These are phyloP conservation scores for Quercus mongolica DNA, from an alignment of 306 rosid genomes.

Conservation along the genomic window DNA sequence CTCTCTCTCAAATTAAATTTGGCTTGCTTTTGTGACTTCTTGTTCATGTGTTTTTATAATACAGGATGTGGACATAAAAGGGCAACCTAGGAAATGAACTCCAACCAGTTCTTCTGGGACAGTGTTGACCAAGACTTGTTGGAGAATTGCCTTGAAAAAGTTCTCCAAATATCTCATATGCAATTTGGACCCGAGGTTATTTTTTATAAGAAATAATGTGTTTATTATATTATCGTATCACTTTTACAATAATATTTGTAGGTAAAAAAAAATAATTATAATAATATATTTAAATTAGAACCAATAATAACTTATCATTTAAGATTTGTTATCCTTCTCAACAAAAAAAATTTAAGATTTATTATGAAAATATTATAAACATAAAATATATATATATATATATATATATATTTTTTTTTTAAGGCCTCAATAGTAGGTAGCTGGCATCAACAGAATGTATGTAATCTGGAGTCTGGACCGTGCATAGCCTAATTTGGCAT, in stretches of 20 bases:
- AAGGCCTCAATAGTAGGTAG: neutral
- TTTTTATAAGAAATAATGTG: neutral
- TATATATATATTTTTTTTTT: no score
- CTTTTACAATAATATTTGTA: no score
- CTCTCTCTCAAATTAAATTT: neutral
- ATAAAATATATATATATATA: no score
- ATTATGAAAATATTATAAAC: fast-evolving
- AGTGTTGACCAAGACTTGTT: conserved; percentile 32
- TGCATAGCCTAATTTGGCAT: neutral
- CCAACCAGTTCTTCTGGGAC: conserved; percentile 19
- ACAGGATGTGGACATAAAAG: conserved; percentile 29
- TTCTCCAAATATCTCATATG: conserved; percentile 14
- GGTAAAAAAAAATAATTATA: no score
- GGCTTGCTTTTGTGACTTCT: conserved; percentile 19
- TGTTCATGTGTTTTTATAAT: conserved; percentile 28
- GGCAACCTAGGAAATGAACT: conserved; percentile 53
- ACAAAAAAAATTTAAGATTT: no score
- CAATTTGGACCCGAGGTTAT: conserved; percentile 11
- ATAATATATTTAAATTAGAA: no score
- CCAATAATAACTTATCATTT: fast-evolving
- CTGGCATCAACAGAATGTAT: neutral
- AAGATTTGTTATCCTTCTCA: no score
- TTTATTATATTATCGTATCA: neutral
- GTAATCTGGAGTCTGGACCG: neutral
- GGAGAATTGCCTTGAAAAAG: conserved; percentile 13